Percentiles rank a stretch among this genome's conserved stretches.
Evolutionary conservation across 169 alveolate genomes (phyloP).

Genomic region (Toxoplasma gondii): DNA sequence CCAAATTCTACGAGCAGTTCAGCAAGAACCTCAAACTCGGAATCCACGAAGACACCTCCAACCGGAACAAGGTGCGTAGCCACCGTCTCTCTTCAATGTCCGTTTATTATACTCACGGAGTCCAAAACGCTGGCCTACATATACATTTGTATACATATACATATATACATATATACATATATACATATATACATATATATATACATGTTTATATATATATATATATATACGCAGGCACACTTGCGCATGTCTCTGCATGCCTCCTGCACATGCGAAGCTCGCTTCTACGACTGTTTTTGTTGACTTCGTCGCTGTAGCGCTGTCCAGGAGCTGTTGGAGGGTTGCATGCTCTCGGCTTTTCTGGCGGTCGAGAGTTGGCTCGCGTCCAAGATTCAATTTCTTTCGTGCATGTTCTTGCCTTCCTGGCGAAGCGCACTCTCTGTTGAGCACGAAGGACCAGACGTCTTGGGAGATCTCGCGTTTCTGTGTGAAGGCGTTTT

Average conservation of each 20-base stretch:
- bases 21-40: slow-evolving; percentile 99
- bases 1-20: slow-evolving; percentile 99
- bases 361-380: too few relatives aligned
- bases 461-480: slow-evolving; percentile 1
- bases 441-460: slow-evolving; percentile 3
- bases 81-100: not conserved
- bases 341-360: too few relatives aligned
- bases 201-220: too few relatives aligned
- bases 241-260: not conserved
- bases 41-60: slow-evolving; percentile 98
- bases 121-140: not conserved
- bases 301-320: not conserved
- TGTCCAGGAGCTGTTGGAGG: too few relatives aligned
- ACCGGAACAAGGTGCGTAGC: slow-evolving; percentile 91
- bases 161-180: too few relatives aligned
- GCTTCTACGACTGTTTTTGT: not conserved
- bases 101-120: not conserved
- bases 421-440: not conserved
- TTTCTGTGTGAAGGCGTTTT: not conserved
- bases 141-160: too few relatives aligned
- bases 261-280: not conserved
- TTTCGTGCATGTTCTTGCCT: not conserved
- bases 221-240: too few relatives aligned
- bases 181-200: too few relatives aligned
- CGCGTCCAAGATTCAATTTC: not conserved